Evolutionary conservation across 2,329 filamentous ascomycete genomes (phyloP).

Genomic region (Trichoderma guizhouense): DNA sequence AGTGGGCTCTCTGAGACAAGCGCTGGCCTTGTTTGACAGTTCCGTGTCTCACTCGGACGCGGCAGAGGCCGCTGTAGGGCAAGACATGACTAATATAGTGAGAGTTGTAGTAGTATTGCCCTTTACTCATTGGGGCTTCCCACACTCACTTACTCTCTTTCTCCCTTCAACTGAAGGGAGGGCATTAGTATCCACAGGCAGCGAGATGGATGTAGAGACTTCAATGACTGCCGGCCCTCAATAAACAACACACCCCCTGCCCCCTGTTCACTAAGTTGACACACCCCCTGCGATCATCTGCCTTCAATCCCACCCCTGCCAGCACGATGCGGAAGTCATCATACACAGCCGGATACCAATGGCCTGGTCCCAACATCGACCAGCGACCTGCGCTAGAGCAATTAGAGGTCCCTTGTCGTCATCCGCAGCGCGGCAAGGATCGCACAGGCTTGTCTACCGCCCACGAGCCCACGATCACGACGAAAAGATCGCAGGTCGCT

Average conservation of each 20-base stretch:
- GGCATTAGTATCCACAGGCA: neutral
- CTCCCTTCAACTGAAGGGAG: slow-evolving; percentile 2
- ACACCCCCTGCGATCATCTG: neutral
- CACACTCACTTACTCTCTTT: neutral
- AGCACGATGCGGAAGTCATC: slow-evolving; percentile 13
- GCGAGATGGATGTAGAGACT: neutral
- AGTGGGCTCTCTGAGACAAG: neutral
- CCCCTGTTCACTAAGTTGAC: neutral
- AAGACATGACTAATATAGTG: slow-evolving; percentile 4
- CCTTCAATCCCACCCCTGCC: neutral
- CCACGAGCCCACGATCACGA: slow-evolving; percentile 11
- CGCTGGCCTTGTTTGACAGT: slow-evolving; percentile 18
- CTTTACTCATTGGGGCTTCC: neutral
- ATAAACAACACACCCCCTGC: neutral
- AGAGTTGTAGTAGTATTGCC: neutral
- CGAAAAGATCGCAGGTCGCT: slow-evolving; percentile 16
- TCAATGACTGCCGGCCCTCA: neutral
- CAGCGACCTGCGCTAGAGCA: slow-evolving; percentile 13
- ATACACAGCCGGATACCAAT: slow-evolving; percentile 13
- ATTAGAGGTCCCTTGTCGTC: slow-evolving; percentile 12
- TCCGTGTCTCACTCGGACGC: slow-evolving; percentile 17
- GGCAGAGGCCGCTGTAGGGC: slow-evolving; percentile 19
- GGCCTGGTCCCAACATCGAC: slow-evolving; percentile 16
- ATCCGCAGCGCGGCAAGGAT: slow-evolving; percentile 11
- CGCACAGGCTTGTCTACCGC: neutral